Conservation (phyloP, 495 filamentous ascomycete genomes). For the Annulohypoxylon bovei region DNA sequence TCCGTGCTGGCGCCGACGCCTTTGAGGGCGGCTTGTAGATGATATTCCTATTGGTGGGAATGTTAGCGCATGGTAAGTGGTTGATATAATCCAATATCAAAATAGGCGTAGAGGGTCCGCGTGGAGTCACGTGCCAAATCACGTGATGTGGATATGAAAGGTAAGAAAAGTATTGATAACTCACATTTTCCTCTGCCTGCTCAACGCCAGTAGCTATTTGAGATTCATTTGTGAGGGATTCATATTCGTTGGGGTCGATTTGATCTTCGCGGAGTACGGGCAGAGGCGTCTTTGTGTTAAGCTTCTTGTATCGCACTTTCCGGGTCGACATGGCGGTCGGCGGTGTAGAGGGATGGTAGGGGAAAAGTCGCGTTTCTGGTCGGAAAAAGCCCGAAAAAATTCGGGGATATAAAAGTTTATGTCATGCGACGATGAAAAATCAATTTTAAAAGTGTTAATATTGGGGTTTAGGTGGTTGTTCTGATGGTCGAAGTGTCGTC, state of each 20-base stretch:
- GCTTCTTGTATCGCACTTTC: slow-evolving; percentile 88
- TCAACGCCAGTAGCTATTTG: slow-evolving; percentile 97
- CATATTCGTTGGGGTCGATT: slow-evolving; percentile 78
- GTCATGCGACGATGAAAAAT: slow-evolving; percentile 64
- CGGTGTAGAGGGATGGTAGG: slow-evolving; percentile 50
- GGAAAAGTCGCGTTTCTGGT: slow-evolving; percentile 51
- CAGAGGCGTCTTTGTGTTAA: slow-evolving; percentile 86
- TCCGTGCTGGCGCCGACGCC: slow-evolving; percentile 74
- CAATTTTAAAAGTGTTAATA: slow-evolving; percentile 66
- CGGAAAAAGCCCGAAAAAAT: slow-evolving; percentile 61
- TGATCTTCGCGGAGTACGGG: slow-evolving; percentile 88
- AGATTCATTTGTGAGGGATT: slow-evolving; percentile 61
- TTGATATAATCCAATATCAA: slow-evolving; percentile 30
- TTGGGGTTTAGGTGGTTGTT: slow-evolving; percentile 62
- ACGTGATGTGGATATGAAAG: slow-evolving; percentile 58
- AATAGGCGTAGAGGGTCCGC: slow-evolving; percentile 5
- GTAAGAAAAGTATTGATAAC: slow-evolving; percentile 61
- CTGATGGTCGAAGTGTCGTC: slow-evolving; percentile 65
- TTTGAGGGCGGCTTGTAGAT: slow-evolving; percentile 92
- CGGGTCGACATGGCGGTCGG: slow-evolving; percentile 71
- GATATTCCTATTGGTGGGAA: slow-evolving; percentile 79
- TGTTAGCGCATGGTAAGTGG: slow-evolving; percentile 47
- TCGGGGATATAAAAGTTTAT: slow-evolving; percentile 57
- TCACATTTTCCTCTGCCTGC: slow-evolving; percentile 94
- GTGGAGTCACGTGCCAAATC: slow-evolving; percentile 63